Evolutionary conservation across 768 basidiomycete genomes (phyloP), one percentile per base, ranked within the genome.

Genomic region (Gelatoporia subvermispora): DNA sequence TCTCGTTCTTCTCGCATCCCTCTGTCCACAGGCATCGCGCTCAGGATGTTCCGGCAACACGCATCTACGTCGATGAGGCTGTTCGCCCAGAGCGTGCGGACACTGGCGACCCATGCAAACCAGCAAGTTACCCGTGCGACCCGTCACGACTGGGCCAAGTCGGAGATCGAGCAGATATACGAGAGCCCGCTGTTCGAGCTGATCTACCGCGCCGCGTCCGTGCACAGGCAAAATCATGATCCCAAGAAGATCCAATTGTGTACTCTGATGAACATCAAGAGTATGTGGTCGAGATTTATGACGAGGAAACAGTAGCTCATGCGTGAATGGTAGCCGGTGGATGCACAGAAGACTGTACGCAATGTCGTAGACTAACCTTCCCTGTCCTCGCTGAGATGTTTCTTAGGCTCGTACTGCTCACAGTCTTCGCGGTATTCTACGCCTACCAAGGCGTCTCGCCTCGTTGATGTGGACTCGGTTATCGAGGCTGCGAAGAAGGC

Each of bases 211-310:
- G 85, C 95, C 31, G 89, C 93, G 13, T 67, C 79, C 2, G 78
- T 94, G 10, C 95, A 98, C 67, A 76, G 94, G 55, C 77, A 84
- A 61, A 74, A 88, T 65, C 92, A 96, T 57, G 87, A 94, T 69
- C 85, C 93, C 25, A 76, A 69, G 58, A 92, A 96, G 73, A 82
- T 98, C 24, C 95, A 98, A 69, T 77, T 98, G 25, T 97, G 94
- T 60, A 98, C 95, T 3, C 76, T 98, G 24, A 93, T 98, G 88
- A 98, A 98, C 65, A 98, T 98, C 68, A 98, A 98, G 70, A 93
- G 93, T 90, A 67, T 56, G 86, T 75, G 50, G 11, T 37, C 22
- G 17, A 31, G 13, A 31, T 31, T 31, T 31, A 13, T 31, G 28
- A 31, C 13, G 28, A 31, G n/a, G 5, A 20, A 38, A 20, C 20